Base-by-base conservation (phyloP, 208 protist species). In the Wallacemonas sp. region DNA sequence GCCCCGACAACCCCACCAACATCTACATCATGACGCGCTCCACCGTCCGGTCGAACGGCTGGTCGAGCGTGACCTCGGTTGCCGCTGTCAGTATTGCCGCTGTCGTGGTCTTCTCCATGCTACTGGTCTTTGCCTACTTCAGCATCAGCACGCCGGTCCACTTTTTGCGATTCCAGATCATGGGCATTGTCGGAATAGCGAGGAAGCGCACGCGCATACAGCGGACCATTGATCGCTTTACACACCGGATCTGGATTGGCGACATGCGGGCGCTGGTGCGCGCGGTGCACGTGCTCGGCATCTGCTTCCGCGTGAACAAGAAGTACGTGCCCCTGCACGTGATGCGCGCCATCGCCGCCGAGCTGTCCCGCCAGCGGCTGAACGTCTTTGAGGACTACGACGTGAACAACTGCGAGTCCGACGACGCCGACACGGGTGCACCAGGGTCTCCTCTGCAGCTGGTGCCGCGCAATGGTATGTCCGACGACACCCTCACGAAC, bases 251-350 rank as follows among this genome's bases (percentile, higher is more conserved):
- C 46, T 93, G 87, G 90, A 70, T 93, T 8, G 82, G 81, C 36
- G 90, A 93, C 64, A 70, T 95, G 23, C 77, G 70, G 7, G 76
- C 84, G 2, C 71, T 95, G 28, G 73, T 86, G 7, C 68, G 77
- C 57, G 66, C 82, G 1, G 77, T 90, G 44, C 82, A 91, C 65
- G 68, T 93, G 25, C 67, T 95, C n/a, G 72, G 70, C 25, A 64
- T 91, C 32, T 88, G 82, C 65, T 95, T 91, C 32, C 70, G 59
- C 20, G 74, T 91, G 11, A 95, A 92, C 70, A 91, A 90, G 71
- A 93, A 93, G 62, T 95, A 95, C 64, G 90, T 95, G 11, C 90
- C 90, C 3, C 79, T 83, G 50, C 85, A 93, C 71, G 79, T 93
- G 29, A 74, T 95, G 50, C 79, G 77, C 39, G 75, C 79, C 52